phyloP scores from a whole-genome alignment of 441 rosid genomes.

The Populus tomentosa region DNA sequence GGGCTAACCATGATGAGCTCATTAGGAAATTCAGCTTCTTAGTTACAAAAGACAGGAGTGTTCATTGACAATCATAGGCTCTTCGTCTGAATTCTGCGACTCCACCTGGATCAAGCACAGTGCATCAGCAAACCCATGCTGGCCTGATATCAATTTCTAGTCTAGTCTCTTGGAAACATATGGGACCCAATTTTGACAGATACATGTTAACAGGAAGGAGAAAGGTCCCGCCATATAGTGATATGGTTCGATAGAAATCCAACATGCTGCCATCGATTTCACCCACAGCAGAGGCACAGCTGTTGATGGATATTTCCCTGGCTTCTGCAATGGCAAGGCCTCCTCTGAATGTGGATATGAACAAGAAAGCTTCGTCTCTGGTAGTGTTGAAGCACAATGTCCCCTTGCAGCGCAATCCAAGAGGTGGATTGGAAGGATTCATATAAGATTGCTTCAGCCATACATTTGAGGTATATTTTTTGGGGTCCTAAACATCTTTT shows the following conservation, averaged over 20 bases:
- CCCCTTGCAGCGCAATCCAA: neutral
- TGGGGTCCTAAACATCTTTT: too few relatives aligned
- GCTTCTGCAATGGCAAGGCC: neutral
- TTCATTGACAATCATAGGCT: too few relatives aligned
- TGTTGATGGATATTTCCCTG: neutral
- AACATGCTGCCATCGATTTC: neutral
- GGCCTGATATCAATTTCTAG: neutral
- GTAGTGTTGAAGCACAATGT: neutral
- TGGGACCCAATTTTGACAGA: neutral
- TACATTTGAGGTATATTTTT: too few relatives aligned
- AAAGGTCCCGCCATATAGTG: neutral
- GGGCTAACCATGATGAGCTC: too few relatives aligned
- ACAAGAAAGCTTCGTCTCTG: neutral
- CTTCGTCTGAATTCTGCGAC: neutral
- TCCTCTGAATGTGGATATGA: neutral
- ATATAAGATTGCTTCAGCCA: neutral
- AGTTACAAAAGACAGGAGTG: too few relatives aligned
- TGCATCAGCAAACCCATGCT: neutral
- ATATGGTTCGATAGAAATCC: neutral
- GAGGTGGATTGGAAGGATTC: neutral
- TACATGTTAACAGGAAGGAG: neutral
- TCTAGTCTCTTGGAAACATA: neutral
- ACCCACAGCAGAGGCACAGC: neutral
- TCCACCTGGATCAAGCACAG: neutral
- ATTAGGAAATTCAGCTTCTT: too few relatives aligned